phyloP scores from a whole-genome alignment of 2,329 filamentous ascomycete genomes.

The Cladobotryum protrusum region DNA sequence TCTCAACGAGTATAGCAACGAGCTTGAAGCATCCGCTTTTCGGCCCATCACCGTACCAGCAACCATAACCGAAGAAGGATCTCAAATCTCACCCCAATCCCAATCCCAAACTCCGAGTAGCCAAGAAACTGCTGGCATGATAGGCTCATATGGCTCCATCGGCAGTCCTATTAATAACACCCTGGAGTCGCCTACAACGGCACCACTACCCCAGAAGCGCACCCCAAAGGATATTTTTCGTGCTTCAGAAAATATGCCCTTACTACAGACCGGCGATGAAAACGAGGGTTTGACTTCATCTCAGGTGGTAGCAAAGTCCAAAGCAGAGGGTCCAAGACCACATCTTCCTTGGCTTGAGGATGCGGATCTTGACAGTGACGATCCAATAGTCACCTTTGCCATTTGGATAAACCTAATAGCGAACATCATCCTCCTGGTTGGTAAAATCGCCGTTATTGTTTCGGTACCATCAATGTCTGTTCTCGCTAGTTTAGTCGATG shows the following conservation, averaged over 20 bases:
- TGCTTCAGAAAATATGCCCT: conserved; percentile 60
- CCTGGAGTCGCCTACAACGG: conserved; percentile 24
- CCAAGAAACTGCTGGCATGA: conserved; percentile 4
- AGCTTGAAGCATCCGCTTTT: conserved; percentile 50
- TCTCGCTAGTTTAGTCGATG: conserved; percentile 72
- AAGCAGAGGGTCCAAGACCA: conserved; percentile 34
- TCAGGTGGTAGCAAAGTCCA: neutral
- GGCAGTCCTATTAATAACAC: conserved; percentile 19
- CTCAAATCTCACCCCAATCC: conserved; percentile 24
- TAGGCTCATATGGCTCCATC: conserved; percentile 26
- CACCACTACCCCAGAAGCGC: conserved; percentile 54
- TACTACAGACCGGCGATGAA: conserved; percentile 46
- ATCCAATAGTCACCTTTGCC: conserved; percentile 73
- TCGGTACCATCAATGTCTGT: conserved; percentile 78
- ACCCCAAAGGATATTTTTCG: conserved; percentile 86
- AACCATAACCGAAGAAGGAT: conserved; percentile 68
- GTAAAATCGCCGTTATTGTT: conserved; percentile 71
- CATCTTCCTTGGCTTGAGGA: conserved; percentile 68
- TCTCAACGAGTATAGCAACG: conserved; percentile 75
- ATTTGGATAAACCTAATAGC: conserved; percentile 82
- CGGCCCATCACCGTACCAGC: conserved; percentile 56
- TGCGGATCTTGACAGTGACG: conserved; percentile 63
- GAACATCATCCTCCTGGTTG: conserved; percentile 66
- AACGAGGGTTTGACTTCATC: conserved; percentile 15
- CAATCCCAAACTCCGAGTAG: conserved; percentile 19